These are phyloP conservation scores for Xylaria castorea DNA, from an alignment of 495 filamentous ascomycete genomes.

Conservation along the genomic window DNA sequence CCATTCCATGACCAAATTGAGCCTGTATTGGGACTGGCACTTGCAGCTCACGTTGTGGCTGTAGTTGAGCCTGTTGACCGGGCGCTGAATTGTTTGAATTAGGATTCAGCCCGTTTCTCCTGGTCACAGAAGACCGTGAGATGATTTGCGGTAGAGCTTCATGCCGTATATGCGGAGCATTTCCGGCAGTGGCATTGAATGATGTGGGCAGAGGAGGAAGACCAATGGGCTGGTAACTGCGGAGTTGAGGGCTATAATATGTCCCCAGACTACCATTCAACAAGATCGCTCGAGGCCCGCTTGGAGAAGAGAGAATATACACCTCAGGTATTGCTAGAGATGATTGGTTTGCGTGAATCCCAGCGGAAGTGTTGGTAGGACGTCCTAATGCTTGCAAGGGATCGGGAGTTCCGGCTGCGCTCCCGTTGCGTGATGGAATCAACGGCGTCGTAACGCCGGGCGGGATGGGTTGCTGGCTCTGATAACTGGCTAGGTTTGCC, in stretches of 20 bases:
- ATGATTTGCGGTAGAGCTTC: constrained; percentile 25
- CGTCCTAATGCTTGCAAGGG: constrained; percentile 36
- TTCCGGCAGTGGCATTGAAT: constrained; percentile 19
- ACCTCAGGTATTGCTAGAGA: constrained; percentile 52
- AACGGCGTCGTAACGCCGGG: constrained; percentile 51
- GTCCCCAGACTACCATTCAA: constrained; percentile 53
- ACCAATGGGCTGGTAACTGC: constrained; percentile 22
- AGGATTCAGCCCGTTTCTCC: constrained; percentile 11
- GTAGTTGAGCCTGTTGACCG: constrained; percentile 48
- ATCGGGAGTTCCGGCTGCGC: constrained; percentile 53
- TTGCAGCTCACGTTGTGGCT: constrained; percentile 31
- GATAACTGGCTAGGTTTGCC: constrained; percentile 41
- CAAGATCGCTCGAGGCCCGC: constrained; percentile 65
- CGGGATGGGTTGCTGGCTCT: constrained; percentile 45
- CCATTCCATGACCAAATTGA: constrained; percentile 26
- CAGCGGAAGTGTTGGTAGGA: constrained; percentile 29
- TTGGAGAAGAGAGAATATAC: constrained; percentile 67
- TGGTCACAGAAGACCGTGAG: constrained; percentile 17
- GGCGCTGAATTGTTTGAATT: constrained; percentile 46
- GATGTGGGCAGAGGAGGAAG: constrained; percentile 23
- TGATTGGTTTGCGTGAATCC: constrained; percentile 26
- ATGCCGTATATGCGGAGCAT: constrained; percentile 18
- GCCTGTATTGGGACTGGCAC: constrained; percentile 41
- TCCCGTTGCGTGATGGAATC: constrained; percentile 47
- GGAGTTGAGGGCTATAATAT: constrained; percentile 49